phyloP scores from a whole-genome alignment of 2,329 filamentous ascomycete genomes.

The Botrytis elliptica region DNA sequence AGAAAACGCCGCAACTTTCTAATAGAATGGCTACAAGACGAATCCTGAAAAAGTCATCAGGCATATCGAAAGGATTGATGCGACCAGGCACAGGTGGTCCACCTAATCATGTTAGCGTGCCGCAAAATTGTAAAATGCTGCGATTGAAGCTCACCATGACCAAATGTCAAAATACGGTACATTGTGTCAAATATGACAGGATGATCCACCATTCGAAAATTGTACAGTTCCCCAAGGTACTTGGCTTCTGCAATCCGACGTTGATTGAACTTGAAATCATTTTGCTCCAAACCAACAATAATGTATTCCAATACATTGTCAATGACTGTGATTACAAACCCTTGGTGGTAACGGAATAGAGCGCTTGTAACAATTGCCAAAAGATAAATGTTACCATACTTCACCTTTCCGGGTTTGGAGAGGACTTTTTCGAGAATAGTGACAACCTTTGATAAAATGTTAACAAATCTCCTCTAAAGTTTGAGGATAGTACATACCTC shows the following conservation, averaged over 20 bases:
- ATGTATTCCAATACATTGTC: conserved; percentile 90
- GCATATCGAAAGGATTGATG: conserved; percentile 75
- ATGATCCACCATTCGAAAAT: conserved; percentile 95
- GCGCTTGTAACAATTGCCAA: conserved; percentile 86
- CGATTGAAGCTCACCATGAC: conserved; percentile 54
- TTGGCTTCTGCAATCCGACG: conserved; percentile 93
- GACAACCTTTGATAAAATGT: conserved; percentile 33
- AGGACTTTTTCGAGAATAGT: conserved; percentile 73
- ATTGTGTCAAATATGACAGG: conserved; percentile 92
- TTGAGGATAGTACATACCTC: conserved; percentile 54
- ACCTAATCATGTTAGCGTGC: conserved; percentile 45
- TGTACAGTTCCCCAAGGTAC: conserved; percentile 94
- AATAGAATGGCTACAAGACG: conserved; percentile 84
- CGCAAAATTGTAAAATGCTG: not conserved
- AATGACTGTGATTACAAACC: conserved; percentile 86
- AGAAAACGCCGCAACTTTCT: conserved; percentile 95
- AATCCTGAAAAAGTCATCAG: conserved; percentile 95
- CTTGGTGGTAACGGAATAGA: conserved; percentile 86
- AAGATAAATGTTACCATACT: conserved; percentile 94
- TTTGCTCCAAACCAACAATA: conserved; percentile 83
- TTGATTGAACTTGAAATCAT: conserved; percentile 97
- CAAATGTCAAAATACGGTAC: conserved; percentile 92
- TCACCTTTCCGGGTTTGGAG: conserved; percentile 93
- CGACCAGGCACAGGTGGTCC: conserved; percentile 79
- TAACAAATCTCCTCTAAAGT: not conserved